Percentiles rank a stretch among this genome's conserved stretches.
phyloP scores from a whole-genome alignment of 805 yeast species.

The Candida sonorensis region DNA sequence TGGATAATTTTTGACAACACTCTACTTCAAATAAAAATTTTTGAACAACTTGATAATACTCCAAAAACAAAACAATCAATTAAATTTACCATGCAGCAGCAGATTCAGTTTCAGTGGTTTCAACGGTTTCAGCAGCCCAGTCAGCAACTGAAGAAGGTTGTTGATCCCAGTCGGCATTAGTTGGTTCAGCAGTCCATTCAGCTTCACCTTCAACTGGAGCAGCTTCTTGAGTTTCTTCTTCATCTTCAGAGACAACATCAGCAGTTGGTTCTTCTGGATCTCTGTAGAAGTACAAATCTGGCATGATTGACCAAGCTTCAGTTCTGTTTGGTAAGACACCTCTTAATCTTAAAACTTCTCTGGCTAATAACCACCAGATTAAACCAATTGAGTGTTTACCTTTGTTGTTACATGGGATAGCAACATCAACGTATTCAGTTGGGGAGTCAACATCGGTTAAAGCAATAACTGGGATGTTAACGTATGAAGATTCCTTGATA shows the following conservation, averaged over 20 bases:
- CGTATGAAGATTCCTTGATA: constrained; percentile 99
- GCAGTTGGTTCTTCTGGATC: constrained; percentile 99
- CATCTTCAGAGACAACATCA: constrained; percentile 53
- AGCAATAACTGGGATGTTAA: constrained; percentile 99
- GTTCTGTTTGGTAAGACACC: constrained; percentile 95
- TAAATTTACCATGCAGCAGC: constrained; percentile 31
- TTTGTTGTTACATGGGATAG: constrained; percentile 99
- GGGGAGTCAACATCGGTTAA: constrained; percentile 98
- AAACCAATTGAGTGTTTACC: constrained; percentile 99
- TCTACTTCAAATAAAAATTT: too few species aligned
- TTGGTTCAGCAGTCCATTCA: constrained; percentile 55
- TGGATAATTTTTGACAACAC: too few species aligned
- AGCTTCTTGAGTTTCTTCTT: constrained; percentile 61
- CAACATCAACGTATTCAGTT: constrained; percentile 97
- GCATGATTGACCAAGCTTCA: constrained; percentile 98
- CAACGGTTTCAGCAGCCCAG: constrained; percentile 59
- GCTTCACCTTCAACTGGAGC: constrained; percentile 57
- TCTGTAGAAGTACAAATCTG: constrained; percentile 99
- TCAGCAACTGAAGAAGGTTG: constrained; percentile 36
- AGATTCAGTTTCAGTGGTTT: constrained; percentile 44
- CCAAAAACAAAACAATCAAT: too few species aligned
- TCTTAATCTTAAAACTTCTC: constrained; percentile 99
- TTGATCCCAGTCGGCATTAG: constrained; percentile 75
- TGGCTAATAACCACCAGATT: constrained; percentile 98
- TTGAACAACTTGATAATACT: too few species aligned